phyloP scores from a whole-genome alignment of 306 rosid species.

The Ceratonia siliqua region DNA sequence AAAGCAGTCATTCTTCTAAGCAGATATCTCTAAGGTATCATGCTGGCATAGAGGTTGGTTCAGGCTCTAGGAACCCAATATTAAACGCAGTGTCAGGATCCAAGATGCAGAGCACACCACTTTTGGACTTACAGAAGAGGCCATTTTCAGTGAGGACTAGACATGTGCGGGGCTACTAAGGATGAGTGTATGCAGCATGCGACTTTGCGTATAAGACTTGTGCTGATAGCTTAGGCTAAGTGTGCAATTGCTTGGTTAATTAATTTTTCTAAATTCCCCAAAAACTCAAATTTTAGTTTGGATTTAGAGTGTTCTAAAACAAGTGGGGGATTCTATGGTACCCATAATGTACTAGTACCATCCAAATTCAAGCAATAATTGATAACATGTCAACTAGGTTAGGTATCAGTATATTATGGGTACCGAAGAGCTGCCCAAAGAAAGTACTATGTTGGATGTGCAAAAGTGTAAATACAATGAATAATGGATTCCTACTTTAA shows the following conservation, averaged over 20 bases:
- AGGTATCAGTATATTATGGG: too few relatives aligned
- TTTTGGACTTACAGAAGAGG: slow-evolving; percentile 47
- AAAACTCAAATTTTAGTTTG: slow-evolving; percentile 16
- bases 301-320: neutral
- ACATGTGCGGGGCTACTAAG: slow-evolving; percentile 35
- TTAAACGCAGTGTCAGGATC: slow-evolving; percentile 37
- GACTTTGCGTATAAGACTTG: slow-evolving; percentile 25
- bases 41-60: slow-evolving; percentile 35
- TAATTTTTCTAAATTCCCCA: slow-evolving; percentile 3
- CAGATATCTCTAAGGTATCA: slow-evolving; percentile 38
- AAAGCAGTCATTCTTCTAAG: slow-evolving; percentile 22
- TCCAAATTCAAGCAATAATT: too few relatives aligned
- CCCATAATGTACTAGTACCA: too few relatives aligned
- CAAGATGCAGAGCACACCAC: slow-evolving; percentile 35
- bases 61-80: slow-evolving; percentile 20
- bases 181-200: neutral
- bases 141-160: slow-evolving; percentile 63
- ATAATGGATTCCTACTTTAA: neutral
- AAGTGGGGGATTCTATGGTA: too few relatives aligned
- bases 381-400: too few relatives aligned
- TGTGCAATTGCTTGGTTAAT: slow-evolving; percentile 18
- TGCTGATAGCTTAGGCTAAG: slow-evolving; percentile 21
- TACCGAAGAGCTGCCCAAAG: too few relatives aligned
- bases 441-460: slow-evolving; percentile 4
- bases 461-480: neutral